Evolutionary conservation across 2,329 filamentous ascomycete species (phyloP), one percentile per base, ranked within the genome.

Genomic region (Sclerotinia spermophila): DNA sequence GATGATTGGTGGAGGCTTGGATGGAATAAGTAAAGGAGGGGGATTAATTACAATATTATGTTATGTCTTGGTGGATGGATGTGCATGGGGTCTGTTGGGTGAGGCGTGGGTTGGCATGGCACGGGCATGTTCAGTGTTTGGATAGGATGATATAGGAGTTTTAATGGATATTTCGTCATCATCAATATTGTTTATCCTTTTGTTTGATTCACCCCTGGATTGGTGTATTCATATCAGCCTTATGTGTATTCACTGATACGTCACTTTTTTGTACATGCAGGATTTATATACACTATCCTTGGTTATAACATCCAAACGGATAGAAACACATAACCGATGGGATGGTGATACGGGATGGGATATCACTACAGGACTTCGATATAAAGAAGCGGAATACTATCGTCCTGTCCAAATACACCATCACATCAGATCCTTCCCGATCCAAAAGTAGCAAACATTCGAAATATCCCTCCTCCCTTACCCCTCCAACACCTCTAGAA

Each of bases 111-210:
- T 38, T 51, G 60, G 61, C 61, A 65, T 65, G 60, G 61, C 61
- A 65, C 45, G 62, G 62, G 45, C 45, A 65, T 65, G 45, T 53
- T 48, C 27, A 44, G 44, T 53, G 67, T 59, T 48, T 62, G 42
- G 56, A 40, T 53, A 62, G 67, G 56, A 24, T 61, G 17, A 48
- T 68, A 51, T 48, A 61, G 53, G 56, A 61, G 56, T 62, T 45
- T 59, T 48, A 61, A 68, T 68, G 44, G 30, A 45, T 61, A 68
- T 38, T 61, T 38, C 42, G 60, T 45, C 44, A 68, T 30, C 30
- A 11, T 30, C 17, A 35, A 48, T 51, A 11, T 48, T 48, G 53
- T 61, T 27, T 51, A 53, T 15, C 27, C 19, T 51, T 53, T n/a
- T 19, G 11, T n/a, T 40, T 40, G 13, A 40, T 65, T 15, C 5